These are phyloP conservation scores for Spongospora subterranea DNA, from an alignment of 208 protist species.

Conservation along the genomic window DNA sequence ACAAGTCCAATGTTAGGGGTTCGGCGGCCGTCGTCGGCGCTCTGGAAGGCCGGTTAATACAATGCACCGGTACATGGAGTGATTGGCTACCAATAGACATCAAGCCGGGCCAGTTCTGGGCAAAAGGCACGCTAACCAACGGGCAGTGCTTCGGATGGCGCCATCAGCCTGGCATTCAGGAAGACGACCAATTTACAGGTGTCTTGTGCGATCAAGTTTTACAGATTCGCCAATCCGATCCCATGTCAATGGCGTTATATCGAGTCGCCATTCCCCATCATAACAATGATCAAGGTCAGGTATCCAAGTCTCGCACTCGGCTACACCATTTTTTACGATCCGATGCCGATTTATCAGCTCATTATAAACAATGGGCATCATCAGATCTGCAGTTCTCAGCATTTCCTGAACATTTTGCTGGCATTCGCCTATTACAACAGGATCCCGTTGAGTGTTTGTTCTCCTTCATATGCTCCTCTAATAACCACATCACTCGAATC, in stretches of 20 bases:
- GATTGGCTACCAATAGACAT: constrained; percentile 24
- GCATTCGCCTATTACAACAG: constrained; percentile 53
- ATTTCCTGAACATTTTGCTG: neutral
- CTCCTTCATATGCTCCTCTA: constrained; percentile 67
- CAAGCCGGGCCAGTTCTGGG: constrained; percentile 35
- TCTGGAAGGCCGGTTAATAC: neutral
- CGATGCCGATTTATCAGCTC: neutral
- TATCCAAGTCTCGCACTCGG: neutral
- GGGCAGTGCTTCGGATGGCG: constrained; percentile 61
- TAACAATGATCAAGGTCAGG: neutral
- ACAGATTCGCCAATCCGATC: neutral
- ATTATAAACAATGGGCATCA: neutral
- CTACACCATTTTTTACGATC: constrained; percentile 20
- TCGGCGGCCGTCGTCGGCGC: neutral
- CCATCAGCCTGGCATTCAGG: neutral
- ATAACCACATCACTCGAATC: constrained; percentile 67
- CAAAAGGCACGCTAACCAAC: constrained; percentile 21
- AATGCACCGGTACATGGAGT: neutral
- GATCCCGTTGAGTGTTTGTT: constrained; percentile 67
- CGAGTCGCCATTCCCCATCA: neutral
- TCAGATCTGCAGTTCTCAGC: neutral
- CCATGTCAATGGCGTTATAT: neutral
- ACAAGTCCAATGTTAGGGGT: neutral
- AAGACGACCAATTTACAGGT: constrained; percentile 1
- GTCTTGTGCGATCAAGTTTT: constrained; percentile 52